Evolutionary conservation across 2,329 filamentous ascomycete genomes (phyloP).

Genomic region (Cercospora zeae-maydis): DNA sequence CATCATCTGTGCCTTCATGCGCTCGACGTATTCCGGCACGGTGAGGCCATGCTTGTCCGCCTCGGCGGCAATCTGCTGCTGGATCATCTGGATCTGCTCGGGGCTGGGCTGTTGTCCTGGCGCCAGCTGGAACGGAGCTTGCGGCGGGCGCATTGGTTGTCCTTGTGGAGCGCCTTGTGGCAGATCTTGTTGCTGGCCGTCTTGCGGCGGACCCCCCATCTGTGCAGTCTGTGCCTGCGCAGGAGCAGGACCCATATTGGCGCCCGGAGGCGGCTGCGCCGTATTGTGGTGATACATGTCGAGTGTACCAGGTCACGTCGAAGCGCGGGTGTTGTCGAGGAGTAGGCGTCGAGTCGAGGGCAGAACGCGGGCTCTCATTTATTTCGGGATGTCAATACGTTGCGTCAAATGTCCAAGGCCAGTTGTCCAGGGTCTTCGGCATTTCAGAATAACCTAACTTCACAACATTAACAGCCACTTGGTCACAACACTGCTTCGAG

Average conservation of each 20-base stretch:
- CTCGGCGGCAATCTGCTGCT: constrained; percentile 75
- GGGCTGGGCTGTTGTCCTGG: constrained; percentile 62
- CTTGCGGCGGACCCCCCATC: not conserved
- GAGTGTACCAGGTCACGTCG: not conserved
- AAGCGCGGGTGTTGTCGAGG: not conserved
- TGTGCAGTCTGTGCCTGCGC: not conserved
- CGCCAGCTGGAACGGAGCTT: constrained; percentile 10
- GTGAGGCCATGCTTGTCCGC: constrained; percentile 81
- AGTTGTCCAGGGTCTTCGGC: constrained; percentile 3
- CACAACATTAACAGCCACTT: not conserved
- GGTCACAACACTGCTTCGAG: not conserved
- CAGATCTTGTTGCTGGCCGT: not conserved
- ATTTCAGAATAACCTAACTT: not conserved
- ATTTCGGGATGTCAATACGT: constrained; percentile 12
- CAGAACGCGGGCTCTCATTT: not conserved
- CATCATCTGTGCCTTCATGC: constrained; percentile 52
- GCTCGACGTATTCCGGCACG: constrained; percentile 74
- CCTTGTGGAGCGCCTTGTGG: not conserved
- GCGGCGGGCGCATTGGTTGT: constrained; percentile 6
- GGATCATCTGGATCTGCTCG: constrained; percentile 81
- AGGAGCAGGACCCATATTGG: not conserved
- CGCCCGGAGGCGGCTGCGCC: constrained; percentile 4
- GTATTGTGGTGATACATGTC: constrained; percentile 12
- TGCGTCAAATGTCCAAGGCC: constrained; percentile 1
- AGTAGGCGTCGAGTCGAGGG: not conserved